Evolutionary conservation across 2,329 filamentous ascomycete species (phyloP).

Genomic region (Penicillium sp.): DNA sequence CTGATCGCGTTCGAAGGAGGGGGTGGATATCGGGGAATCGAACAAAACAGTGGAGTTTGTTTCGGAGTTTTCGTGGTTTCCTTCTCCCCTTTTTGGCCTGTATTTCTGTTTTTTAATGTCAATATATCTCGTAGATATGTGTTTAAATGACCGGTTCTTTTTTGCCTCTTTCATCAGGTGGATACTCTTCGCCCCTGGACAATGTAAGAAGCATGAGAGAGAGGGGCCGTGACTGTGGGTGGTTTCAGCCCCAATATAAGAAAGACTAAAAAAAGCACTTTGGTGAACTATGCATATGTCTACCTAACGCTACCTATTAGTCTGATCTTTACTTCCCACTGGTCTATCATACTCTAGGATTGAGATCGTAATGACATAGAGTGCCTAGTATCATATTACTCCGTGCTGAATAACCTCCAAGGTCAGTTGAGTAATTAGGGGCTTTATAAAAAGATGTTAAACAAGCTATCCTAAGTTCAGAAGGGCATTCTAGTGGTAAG

Average conservation of each 20-base stretch:
- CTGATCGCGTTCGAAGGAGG: constrained; percentile 14
- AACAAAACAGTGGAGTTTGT: constrained; percentile 7
- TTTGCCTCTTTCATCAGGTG: background rate
- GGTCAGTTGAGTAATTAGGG: too few relatives aligned
- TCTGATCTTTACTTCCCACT: too few relatives aligned
- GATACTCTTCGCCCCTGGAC: background rate
- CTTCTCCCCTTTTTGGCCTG: background rate
- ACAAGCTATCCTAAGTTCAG: too few relatives aligned
- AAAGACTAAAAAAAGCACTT: background rate
- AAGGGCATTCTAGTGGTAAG: too few relatives aligned
- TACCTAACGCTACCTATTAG: too few relatives aligned
- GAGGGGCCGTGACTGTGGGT: background rate
- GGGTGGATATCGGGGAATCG: constrained; percentile 9
- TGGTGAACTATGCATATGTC: too few relatives aligned
- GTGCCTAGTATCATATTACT: too few relatives aligned
- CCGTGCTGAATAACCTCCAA: too few relatives aligned
- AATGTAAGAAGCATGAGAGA: background rate
- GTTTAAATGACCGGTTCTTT: background rate
- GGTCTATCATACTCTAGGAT: too few relatives aligned
- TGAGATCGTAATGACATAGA: too few relatives aligned
- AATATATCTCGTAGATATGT: background rate
- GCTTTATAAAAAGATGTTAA: too few relatives aligned
- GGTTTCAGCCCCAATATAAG: background rate
- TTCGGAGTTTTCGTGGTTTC: background rate
- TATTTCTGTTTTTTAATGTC: background rate